phyloP scores from a whole-genome alignment of 495 filamentous ascomycete genomes.

The Hypoxylon fragiforme region DNA sequence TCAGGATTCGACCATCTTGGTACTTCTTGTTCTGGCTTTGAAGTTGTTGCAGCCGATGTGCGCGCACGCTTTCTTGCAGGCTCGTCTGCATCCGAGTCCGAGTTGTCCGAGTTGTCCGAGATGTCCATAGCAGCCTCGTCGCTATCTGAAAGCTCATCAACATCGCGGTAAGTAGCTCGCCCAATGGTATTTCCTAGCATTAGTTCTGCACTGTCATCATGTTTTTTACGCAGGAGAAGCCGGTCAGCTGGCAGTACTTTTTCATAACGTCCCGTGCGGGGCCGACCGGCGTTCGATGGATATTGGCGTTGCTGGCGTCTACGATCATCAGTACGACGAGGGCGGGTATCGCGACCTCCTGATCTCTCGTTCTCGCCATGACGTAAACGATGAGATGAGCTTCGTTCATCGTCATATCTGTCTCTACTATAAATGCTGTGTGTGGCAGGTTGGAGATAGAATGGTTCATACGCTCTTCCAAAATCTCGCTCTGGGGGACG shows the following conservation, averaged over 20 bases:
- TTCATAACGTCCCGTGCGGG: background rate
- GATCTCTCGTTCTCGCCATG: constrained; percentile 14
- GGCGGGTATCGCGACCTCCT: constrained; percentile 9
- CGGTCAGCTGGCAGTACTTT: constrained; percentile 39
- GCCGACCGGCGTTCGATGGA: background rate
- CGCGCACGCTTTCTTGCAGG: constrained; percentile 56
- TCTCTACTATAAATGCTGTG: constrained; percentile 8
- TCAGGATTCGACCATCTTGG: constrained; percentile 95
- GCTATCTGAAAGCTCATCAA: constrained; percentile 70
- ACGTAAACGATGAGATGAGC: constrained; percentile 6
- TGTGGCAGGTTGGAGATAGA: constrained; percentile 16
- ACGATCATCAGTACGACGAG: constrained; percentile 24
- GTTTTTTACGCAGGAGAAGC: constrained; percentile 42
- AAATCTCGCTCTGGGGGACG: constrained; percentile 18
- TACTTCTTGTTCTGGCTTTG: constrained; percentile 42
- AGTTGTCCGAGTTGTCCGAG: constrained; percentile 51
- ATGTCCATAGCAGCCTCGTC: constrained; percentile 74
- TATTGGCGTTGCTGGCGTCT: constrained; percentile 7
- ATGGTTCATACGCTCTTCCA: constrained; percentile 20
- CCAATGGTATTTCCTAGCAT: constrained; percentile 42
- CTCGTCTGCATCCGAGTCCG: constrained; percentile 50
- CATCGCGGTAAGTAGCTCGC: constrained; percentile 47
- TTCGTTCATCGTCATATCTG: constrained; percentile 18
- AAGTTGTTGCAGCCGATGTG: constrained; percentile 35
- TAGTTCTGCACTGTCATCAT: constrained; percentile 38